Evolutionary conservation across 495 filamentous ascomycete species (phyloP).

Genomic region (Ramalina intermedia): DNA sequence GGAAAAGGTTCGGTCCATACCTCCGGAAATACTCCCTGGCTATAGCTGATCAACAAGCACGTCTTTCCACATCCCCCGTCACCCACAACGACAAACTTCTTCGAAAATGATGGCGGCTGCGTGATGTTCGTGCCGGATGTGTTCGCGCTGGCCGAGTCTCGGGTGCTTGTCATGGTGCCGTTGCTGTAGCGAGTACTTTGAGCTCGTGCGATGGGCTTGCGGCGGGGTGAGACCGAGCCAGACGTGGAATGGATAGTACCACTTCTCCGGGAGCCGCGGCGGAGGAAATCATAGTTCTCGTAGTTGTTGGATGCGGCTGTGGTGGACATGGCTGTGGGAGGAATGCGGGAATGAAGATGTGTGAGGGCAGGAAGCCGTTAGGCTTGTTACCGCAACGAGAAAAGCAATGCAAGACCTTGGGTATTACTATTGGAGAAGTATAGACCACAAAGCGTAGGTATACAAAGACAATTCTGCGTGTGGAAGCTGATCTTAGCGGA

Average conservation of each 20-base stretch:
- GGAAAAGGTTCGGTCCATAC: slow-evolving; percentile 30
- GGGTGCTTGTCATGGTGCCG: slow-evolving; percentile 62
- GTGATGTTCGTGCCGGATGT: slow-evolving; percentile 69
- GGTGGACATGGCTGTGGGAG: not conserved
- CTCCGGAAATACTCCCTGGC: slow-evolving; percentile 96
- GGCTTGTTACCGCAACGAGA: too few relatives aligned
- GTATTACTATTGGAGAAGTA: too few relatives aligned
- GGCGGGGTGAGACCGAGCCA: slow-evolving; percentile 29
- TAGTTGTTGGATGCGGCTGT: slow-evolving; percentile 16
- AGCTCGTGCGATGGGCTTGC: slow-evolving; percentile 35
- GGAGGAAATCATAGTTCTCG: slow-evolving; percentile 35
- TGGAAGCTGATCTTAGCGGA: too few relatives aligned
- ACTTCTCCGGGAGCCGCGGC: slow-evolving; percentile 27
- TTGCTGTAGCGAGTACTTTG: slow-evolving; percentile 55
- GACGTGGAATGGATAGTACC: slow-evolving; percentile 28
- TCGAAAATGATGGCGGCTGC: slow-evolving; percentile 79
- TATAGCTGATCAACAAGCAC: slow-evolving; percentile 94
- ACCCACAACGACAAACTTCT: slow-evolving; percentile 97
- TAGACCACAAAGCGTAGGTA: too few relatives aligned
- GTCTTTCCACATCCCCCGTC: slow-evolving; percentile 99
- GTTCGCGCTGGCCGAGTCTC: slow-evolving; percentile 32
- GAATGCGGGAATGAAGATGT: not conserved
- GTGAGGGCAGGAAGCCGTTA: too few relatives aligned
- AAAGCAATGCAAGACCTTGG: too few relatives aligned
- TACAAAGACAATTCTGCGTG: too few relatives aligned